These are phyloP conservation scores for Termitomyces sp. DNA, from an alignment of 768 basidiomycete species.

Conservation along the genomic window DNA sequence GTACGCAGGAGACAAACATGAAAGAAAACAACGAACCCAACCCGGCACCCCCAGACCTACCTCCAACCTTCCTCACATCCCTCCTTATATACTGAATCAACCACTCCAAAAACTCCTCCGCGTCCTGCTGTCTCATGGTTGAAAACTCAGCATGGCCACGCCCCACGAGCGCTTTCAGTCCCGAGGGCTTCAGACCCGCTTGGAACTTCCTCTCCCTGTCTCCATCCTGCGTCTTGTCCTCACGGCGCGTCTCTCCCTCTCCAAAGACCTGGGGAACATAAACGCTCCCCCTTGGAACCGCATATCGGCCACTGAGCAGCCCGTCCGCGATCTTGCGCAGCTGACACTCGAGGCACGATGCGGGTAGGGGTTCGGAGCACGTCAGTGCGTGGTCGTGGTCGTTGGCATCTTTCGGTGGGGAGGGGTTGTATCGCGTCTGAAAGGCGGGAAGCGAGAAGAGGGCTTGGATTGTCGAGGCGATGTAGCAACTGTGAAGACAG, in stretches of 20 bases:
- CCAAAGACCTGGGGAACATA: not conserved
- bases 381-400: conserved; percentile 41
- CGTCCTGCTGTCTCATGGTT: conserved; percentile 96
- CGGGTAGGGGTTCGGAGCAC: conserved; percentile 67
- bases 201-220: conserved; percentile 55
- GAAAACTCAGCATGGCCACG: conserved; percentile 91
- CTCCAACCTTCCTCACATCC: conserved; percentile 26
- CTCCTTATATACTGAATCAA: conserved; percentile 69
- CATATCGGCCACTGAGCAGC: conserved; percentile 87
- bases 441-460: conserved; percentile 80
- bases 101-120: conserved; percentile 90
- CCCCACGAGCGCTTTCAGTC: conserved; percentile 87
- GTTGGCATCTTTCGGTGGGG: not conserved
- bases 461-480: conserved; percentile 89
- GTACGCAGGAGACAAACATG: not conserved
- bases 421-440: conserved; percentile 56
- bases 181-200: conserved; percentile 72
- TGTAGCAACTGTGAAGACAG: conserved; percentile 88
- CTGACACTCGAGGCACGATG: conserved; percentile 91
- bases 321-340: conserved; percentile 91
- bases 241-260: conserved; percentile 20
- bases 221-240: conserved; percentile 24
- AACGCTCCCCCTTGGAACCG: conserved; percentile 43
- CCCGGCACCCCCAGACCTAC: conserved; percentile 21
- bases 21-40: conserved; percentile 12